A percentile compares a stretch with the other conserved stretches of the same genome.
phyloP scores from a whole-genome alignment of 352 stramenopile species.

The Phytophthora tubulina region DNA sequence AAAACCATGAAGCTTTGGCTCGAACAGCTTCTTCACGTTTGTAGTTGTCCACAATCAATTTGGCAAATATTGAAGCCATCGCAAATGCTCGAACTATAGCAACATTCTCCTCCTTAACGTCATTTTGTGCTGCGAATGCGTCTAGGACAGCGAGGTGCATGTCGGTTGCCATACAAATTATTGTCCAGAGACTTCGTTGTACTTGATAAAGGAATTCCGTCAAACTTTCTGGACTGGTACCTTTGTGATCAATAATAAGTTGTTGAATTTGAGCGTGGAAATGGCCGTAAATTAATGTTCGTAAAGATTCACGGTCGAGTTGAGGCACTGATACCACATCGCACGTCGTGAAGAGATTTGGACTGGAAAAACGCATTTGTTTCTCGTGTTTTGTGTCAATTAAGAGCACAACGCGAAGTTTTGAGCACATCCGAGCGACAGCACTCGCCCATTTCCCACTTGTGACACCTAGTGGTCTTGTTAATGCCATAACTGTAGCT shows the following conservation, averaged over 20 bases:
- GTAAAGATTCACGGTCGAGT: constrained; percentile 39
- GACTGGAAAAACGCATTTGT: constrained; percentile 10
- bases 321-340: constrained; percentile 41
- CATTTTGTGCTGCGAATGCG: neutral
- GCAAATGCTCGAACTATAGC: constrained; percentile 17
- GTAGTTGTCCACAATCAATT: constrained; percentile 32
- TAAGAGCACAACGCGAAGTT: constrained; percentile 58
- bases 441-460: constrained; percentile 79
- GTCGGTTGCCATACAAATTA: constrained; percentile 41
- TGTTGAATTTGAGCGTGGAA: constrained; percentile 58
- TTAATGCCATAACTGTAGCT: constrained; percentile 80
- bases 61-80: constrained; percentile 34
- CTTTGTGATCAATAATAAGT: constrained; percentile 10
- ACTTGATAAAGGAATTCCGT: constrained; percentile 43
- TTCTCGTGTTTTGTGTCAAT: constrained; percentile 42
- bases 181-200: constrained; percentile 51
- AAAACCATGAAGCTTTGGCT: constrained; percentile 33
- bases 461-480: constrained; percentile 71
- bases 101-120: constrained; percentile 6
- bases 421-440: constrained; percentile 60
- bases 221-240: constrained; percentile 24
- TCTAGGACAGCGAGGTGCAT: constrained; percentile 40
- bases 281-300: constrained; percentile 51
- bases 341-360: constrained; percentile 49
- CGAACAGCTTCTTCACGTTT: constrained; percentile 30